Base-by-base conservation (phyloP, 78 protist genomes). In the Tieghemostelium lacteum region DNA sequence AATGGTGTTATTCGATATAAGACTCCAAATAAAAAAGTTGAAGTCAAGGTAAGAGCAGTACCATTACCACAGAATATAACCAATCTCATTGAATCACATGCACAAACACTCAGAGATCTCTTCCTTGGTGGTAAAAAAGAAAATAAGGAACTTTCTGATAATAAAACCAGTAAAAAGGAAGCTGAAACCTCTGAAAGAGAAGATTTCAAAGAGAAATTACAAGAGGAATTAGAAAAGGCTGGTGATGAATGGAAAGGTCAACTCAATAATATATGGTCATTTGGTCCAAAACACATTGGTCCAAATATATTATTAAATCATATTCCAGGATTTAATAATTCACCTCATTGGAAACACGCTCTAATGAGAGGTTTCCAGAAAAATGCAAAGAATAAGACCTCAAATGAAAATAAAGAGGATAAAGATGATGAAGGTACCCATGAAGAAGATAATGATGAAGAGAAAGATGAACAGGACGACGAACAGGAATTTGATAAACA, bases 201-300 rank as follows among this genome's bases (percentile, higher is more conserved):
- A 42, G 85, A 71, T 10, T 73, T 87, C 72, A 60, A 66, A 36
- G 52, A 85, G 37, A 62, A 50, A 50, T 34, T 94, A 0, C 4
- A 24, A n/a, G 93, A 64, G 2, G 87, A 72, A 34, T 85, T 88
- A 1, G 58, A 28, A 33, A 65, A 65, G 62, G 66, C 80, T 19
- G 96, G 93, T 36, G 80, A 52, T 1, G 60, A 40, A 3, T 94
- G 96, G 96, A 28, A 33, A 29, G 28, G 39, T 37, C 65, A 86
- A 55, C 40, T 66, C 50, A 45, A 75, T 24, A 58, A 85, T 37
- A 58, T 94, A 26, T 95, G 97, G 96, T 62, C 94, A 49, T 60
- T 94, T 5, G 95, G 97, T 26, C 97, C 97, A 33, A 55, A 69
- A 24, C 88, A 62, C 22, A 50, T 77, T 31, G 95, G 95, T 29